Evolutionary conservation across 345 rosid genomes (phyloP).

Genomic region (Psidium guajava): DNA sequence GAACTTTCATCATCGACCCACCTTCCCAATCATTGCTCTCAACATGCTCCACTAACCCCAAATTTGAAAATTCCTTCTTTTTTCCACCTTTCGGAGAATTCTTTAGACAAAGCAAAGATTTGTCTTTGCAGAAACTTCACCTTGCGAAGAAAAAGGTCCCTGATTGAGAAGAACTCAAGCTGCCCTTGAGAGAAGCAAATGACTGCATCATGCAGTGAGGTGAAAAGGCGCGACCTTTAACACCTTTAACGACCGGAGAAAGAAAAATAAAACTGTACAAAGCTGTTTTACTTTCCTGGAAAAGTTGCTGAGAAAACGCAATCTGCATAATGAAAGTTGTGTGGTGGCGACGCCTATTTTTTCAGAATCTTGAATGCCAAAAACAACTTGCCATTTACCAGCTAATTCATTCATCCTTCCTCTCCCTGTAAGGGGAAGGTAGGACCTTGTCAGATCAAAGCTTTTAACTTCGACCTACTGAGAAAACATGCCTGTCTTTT

Average conservation of each 20-base stretch:
- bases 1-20: slow-evolving; percentile 31
- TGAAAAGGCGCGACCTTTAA: background rate
- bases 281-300: background rate
- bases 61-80: background rate
- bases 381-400: background rate
- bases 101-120: background rate
- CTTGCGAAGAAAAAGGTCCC: background rate
- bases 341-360: background rate
- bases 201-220: background rate
- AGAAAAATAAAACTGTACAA: background rate
- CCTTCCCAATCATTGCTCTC: slow-evolving; percentile 43
- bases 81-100: background rate
- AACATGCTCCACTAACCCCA: slow-evolving; percentile 4
- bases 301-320: background rate
- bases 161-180: background rate
- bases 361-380: background rate
- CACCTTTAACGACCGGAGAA: background rate
- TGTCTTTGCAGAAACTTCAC: background rate
- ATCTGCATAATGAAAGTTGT: background rate
- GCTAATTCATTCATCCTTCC: background rate
- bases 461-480: background rate
- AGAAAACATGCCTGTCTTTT: background rate
- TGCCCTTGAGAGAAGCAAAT: background rate
- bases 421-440: background rate
- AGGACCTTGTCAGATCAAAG: background rate